These are phyloP conservation scores for Psilocybe tampanensis DNA, from an alignment of 768 basidiomycete species.

Conservation along the genomic window DNA sequence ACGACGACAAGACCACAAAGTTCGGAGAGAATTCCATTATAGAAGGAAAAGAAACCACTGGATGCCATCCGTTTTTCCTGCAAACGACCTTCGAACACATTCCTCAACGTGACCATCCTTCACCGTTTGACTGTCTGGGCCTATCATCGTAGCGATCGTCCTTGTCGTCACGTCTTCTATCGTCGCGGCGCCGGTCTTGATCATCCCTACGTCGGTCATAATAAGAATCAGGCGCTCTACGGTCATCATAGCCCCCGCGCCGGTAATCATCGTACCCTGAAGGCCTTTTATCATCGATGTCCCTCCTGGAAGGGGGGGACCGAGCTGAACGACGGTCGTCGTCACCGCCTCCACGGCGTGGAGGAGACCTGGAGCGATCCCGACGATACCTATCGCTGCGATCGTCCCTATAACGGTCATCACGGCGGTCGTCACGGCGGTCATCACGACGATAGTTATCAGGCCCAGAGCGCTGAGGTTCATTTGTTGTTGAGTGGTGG, in stretches of 20 bases:
- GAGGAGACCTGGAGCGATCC: slow-evolving; percentile 83
- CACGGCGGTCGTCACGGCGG: slow-evolving; percentile 63
- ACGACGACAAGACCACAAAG: slow-evolving; percentile 52
- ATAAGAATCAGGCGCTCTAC: slow-evolving; percentile 82
- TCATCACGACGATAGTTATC: slow-evolving; percentile 82
- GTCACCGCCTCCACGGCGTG: slow-evolving; percentile 67
- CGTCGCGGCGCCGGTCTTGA: slow-evolving; percentile 66
- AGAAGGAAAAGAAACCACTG: slow-evolving; percentile 44
- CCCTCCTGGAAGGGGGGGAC: slow-evolving; percentile 81
- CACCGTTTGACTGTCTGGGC: slow-evolving; percentile 76
- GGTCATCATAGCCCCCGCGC: slow-evolving; percentile 83
- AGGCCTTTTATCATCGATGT: slow-evolving; percentile 83
- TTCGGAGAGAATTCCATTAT: slow-evolving; percentile 50
- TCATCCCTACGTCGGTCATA: slow-evolving; percentile 89
- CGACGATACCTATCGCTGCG: slow-evolving; percentile 66
- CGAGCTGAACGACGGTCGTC: slow-evolving; percentile 78
- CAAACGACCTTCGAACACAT: slow-evolving; percentile 34
- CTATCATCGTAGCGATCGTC: slow-evolving; percentile 82
- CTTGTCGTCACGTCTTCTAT: slow-evolving; percentile 82
- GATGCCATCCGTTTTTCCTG: slow-evolving; percentile 37
- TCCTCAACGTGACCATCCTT: slow-evolving; percentile 76
- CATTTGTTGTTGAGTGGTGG: slow-evolving; percentile 10
- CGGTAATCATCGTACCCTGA: slow-evolving; percentile 92
- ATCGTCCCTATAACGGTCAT: slow-evolving; percentile 55
- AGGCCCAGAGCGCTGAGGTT: slow-evolving; percentile 57